Percentiles rank a stretch among this genome's conserved stretches.
Evolutionary conservation across 1,139 yeast species (phyloP).

Genomic region (Sugiyamaella castrensis): DNA sequence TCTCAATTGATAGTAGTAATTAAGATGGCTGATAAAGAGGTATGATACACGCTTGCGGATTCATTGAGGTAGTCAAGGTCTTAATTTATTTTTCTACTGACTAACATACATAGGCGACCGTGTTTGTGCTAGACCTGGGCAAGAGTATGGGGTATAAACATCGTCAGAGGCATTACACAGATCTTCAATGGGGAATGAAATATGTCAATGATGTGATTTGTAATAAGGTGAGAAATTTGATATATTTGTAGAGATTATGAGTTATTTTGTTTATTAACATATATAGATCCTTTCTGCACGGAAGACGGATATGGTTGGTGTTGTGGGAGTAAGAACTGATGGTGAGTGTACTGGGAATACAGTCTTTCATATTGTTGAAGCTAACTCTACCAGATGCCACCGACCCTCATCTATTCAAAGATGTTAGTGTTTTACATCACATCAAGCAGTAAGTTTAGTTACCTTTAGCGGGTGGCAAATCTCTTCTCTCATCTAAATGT

Average conservation of each 20-base stretch:
- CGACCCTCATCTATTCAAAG: neutral
- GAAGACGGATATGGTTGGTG: slow-evolving; percentile 54
- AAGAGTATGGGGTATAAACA: slow-evolving; percentile 42
- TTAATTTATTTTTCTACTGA: too few species aligned
- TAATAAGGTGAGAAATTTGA: slow-evolving; percentile 40
- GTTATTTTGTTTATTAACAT: neutral
- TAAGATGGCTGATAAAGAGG: slow-evolving; percentile 42
- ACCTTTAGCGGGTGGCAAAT: too few species aligned
- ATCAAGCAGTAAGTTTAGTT: slow-evolving; percentile 12
- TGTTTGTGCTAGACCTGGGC: slow-evolving; percentile 54
- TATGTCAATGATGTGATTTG: slow-evolving; percentile 46
- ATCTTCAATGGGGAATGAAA: slow-evolving; percentile 42
- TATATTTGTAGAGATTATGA: neutral
- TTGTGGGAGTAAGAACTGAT: slow-evolving; percentile 42
- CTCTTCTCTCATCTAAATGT: too few species aligned
- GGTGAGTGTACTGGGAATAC: neutral
- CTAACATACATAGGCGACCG: slow-evolving; percentile 41
- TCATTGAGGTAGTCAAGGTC: too few species aligned
- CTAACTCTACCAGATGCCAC: neutral
- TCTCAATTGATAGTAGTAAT: neutral
- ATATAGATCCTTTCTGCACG: slow-evolving; percentile 44
- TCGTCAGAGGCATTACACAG: slow-evolving; percentile 30
- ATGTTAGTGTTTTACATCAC: slow-evolving; percentile 1
- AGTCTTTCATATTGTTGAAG: too few species aligned
- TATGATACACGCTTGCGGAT: too few species aligned